Percentiles rank a stretch among this genome's conserved stretches.
These are phyloP conservation scores for Nicotiana undulata DNA, from an alignment of 257 asterid genomes.

Conservation along the genomic window DNA sequence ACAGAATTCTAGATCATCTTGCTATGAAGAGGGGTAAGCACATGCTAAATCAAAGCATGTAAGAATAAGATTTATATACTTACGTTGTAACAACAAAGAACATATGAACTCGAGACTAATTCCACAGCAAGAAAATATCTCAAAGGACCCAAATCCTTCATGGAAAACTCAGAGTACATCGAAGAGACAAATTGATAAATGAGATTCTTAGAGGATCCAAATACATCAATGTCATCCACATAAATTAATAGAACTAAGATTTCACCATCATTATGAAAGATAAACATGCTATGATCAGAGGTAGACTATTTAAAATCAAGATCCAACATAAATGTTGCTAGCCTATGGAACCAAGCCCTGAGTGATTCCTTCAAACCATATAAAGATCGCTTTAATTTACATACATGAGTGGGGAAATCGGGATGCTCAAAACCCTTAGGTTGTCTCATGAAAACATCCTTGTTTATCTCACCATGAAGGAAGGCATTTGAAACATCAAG, in stretches of 20 bases:
- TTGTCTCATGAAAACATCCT: too few species aligned
- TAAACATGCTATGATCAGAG: too few species aligned
- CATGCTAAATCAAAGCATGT: neutral
- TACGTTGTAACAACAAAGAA: too few species aligned
- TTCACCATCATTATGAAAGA: neutral
- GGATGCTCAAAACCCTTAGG: too few species aligned
- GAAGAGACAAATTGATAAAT: neutral
- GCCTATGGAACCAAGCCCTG: too few species aligned
- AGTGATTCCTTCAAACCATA: too few species aligned
- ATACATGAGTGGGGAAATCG: too few species aligned
- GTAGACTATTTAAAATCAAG: too few species aligned
- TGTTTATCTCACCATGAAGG: neutral
- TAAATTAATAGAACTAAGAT: neutral
- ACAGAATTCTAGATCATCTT: too few species aligned
- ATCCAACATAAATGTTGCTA: too few species aligned
- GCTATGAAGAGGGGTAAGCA: too few species aligned
- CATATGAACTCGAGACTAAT: neutral
- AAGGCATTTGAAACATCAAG: neutral
- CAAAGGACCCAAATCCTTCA: neutral
- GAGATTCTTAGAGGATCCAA: neutral
- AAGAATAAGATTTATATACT: neutral
- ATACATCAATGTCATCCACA: neutral
- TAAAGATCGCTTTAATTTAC: too few species aligned
- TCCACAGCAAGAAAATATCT: neutral
- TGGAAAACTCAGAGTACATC: neutral